Evolutionary conservation across 495 filamentous ascomycete genomes (phyloP).

Genomic region (Elaphomyces granulatus): DNA sequence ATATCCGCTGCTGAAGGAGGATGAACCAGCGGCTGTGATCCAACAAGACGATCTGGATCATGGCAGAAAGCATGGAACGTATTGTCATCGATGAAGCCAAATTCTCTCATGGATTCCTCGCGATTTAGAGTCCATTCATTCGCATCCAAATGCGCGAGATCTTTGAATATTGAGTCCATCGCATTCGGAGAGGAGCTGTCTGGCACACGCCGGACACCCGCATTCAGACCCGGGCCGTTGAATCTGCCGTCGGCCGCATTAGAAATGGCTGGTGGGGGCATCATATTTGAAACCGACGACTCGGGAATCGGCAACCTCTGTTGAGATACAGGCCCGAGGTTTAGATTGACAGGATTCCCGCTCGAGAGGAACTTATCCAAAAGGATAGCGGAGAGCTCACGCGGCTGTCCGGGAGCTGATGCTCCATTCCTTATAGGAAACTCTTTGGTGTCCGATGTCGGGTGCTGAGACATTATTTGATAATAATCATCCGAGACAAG

Average conservation of each 20-base stretch:
- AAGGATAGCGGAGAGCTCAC: not conserved
- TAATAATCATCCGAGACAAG: not conserved
- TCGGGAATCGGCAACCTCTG: slow-evolving; percentile 21
- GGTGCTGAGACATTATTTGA: not conserved
- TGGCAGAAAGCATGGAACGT: slow-evolving; percentile 41
- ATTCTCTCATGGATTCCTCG: slow-evolving; percentile 41
- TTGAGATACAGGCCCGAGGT: slow-evolving; percentile 12
- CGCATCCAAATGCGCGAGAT: slow-evolving; percentile 47
- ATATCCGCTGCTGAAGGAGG: slow-evolving; percentile 33
- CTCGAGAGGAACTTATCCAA: not conserved
- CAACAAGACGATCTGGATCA: slow-evolving; percentile 35
- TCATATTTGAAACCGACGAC: slow-evolving; percentile 16
- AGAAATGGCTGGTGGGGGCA: slow-evolving; percentile 3
- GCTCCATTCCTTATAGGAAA: not conserved
- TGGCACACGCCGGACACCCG: not conserved
- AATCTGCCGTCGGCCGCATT: not conserved
- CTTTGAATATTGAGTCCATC: slow-evolving; percentile 46
- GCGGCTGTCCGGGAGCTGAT: not conserved
- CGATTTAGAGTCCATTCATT: slow-evolving; percentile 40
- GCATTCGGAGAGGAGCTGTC: slow-evolving; percentile 16
- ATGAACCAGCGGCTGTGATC: slow-evolving; percentile 28
- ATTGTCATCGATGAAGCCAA: slow-evolving; percentile 42
- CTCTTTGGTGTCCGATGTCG: not conserved
- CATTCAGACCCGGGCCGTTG: not conserved
- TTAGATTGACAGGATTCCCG: slow-evolving; percentile 1